Evolutionary conservation across 2,329 filamentous ascomycete genomes (phyloP).

Genomic region (Fusarium albidum): DNA sequence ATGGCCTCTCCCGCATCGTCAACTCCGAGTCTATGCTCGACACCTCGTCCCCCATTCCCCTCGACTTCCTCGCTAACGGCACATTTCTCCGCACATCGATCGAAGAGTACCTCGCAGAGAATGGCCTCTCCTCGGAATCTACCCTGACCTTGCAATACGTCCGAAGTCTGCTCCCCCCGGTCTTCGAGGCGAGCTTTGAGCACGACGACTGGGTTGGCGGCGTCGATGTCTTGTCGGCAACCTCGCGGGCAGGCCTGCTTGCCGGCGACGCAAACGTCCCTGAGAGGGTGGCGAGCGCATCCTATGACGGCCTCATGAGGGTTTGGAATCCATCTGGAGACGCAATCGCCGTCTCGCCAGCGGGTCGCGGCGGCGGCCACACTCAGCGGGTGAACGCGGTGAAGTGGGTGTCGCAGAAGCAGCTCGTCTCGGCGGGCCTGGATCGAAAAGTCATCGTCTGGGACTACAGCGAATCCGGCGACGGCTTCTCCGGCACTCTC

Average conservation of each 20-base stretch:
- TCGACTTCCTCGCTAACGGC: slow-evolving; percentile 97
- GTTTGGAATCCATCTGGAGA: slow-evolving; percentile 93
- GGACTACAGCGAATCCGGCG: slow-evolving; percentile 79
- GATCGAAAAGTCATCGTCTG: slow-evolving; percentile 89
- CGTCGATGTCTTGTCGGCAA: slow-evolving; percentile 80
- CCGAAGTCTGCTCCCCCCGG: slow-evolving; percentile 85
- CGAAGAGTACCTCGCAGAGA: slow-evolving; percentile 85
- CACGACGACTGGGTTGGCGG: slow-evolving; percentile 97
- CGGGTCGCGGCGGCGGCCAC: slow-evolving; percentile 74
- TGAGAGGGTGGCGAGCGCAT: slow-evolving; percentile 82
- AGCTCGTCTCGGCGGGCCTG: slow-evolving; percentile 83
- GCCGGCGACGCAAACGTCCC: slow-evolving; percentile 45
- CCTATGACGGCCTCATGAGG: slow-evolving; percentile 87
- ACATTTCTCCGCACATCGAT: slow-evolving; percentile 88
- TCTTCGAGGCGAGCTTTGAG: slow-evolving; percentile 90
- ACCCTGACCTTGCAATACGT: slow-evolving; percentile 93
- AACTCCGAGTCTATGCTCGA: slow-evolving; percentile 77
- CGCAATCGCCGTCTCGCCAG: slow-evolving; percentile 78
- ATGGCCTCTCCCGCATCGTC: slow-evolving; percentile 74
- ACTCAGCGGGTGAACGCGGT: slow-evolving; percentile 81
- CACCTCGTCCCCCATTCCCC: slow-evolving; percentile 72
- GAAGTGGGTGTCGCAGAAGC: slow-evolving; percentile 79
- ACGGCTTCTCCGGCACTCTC: slow-evolving; percentile 67
- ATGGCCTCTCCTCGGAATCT: slow-evolving; percentile 89
- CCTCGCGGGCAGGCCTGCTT: slow-evolving; percentile 65